Evolutionary conservation across 768 basidiomycete genomes (phyloP), one percentile per base, ranked within the genome.

Genomic region (Mycena vitilis): DNA sequence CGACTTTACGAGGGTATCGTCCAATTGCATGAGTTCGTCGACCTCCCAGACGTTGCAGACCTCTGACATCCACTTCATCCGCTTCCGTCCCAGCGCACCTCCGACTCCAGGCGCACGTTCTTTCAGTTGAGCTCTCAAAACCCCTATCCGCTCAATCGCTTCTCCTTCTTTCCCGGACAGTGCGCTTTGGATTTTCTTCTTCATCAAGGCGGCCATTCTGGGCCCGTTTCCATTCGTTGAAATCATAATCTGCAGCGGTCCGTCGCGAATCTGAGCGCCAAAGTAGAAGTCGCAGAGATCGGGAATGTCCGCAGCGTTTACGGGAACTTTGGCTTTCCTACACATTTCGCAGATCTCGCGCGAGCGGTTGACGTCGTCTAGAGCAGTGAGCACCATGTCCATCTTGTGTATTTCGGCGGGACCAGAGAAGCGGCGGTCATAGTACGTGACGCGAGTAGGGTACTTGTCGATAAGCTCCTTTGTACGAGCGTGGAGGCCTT

Each of bases 221-320:
- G 98, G 98, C 15, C 95, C 94, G 73, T 93, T 90, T 38, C 98
- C 98, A 68, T 94, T 94, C 5, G 98, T 99, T 20, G 95, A 96
- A 59, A 99, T 90, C 93, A 99, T 92, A 71, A 99, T 89, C 80
- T 98, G 96, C 25, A 99, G 82, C 0, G 96, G 94, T 0, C 97
- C 96, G 68, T 90, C 87, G 37, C 95, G 91, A 67, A 98, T 89
- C 78, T 95, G 94, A 4, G 95, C 93, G 57, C 98, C 98, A 81
- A 99, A 99, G 84, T 96, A 99, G 76, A 99, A 99, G 80, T 99
- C 97, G 84, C 98, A 99, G 49, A 91, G 88, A 51, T 93, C 89
- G 4, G 98, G 98, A 67, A 98, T 92, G 81, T 99, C 97, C 45
- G 98, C 98, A 68, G 95, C 95, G 79, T 99, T 99, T 62, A 97